Conservation (phyloP, 805 yeast species). For the Yarrowia sp. region DNA sequence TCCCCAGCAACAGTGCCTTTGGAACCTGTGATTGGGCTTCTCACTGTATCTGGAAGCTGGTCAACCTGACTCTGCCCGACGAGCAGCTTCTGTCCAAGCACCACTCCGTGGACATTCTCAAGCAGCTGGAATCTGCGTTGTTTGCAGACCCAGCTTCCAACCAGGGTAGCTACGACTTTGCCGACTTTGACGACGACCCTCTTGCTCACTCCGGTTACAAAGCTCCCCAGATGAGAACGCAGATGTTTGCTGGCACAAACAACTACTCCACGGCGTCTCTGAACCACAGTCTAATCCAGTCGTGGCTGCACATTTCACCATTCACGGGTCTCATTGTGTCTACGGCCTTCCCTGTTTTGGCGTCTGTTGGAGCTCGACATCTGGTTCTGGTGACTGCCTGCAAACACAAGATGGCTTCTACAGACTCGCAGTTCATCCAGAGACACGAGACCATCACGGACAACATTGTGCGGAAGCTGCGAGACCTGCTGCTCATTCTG, state of each 20-base stretch:
- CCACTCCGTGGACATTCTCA: slow-evolving; percentile 37
- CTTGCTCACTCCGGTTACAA: background rate
- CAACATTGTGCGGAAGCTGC: slow-evolving; percentile 35
- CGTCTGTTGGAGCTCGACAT: slow-evolving; percentile 29
- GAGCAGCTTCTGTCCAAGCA: slow-evolving; percentile 34
- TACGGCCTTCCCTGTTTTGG: slow-evolving; percentile 35
- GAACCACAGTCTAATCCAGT: slow-evolving; percentile 36
- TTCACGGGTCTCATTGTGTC: slow-evolving; percentile 38
- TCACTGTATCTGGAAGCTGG: slow-evolving; percentile 36
- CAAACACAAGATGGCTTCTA: slow-evolving; percentile 21
- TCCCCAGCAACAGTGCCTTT: slow-evolving; percentile 32
- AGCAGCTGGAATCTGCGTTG: slow-evolving; percentile 24
- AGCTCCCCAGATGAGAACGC: slow-evolving; percentile 9
- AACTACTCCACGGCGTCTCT: slow-evolving; percentile 38
- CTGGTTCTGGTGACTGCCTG: slow-evolving; percentile 31
- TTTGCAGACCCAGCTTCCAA: slow-evolving; percentile 4
- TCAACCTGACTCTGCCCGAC: slow-evolving; percentile 37
- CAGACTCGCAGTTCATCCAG: slow-evolving; percentile 35
- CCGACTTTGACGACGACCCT: slow-evolving; percentile 9
- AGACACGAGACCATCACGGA: slow-evolving; percentile 35
- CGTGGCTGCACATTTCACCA: slow-evolving; percentile 37
- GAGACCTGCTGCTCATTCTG: slow-evolving; percentile 34
- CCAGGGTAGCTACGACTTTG: background rate
- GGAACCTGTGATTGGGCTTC: slow-evolving; percentile 34
- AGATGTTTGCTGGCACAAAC: slow-evolving; percentile 38